phyloP scores from a whole-genome alignment of 441 rosid genomes.

The Pelargonium australe region DNA sequence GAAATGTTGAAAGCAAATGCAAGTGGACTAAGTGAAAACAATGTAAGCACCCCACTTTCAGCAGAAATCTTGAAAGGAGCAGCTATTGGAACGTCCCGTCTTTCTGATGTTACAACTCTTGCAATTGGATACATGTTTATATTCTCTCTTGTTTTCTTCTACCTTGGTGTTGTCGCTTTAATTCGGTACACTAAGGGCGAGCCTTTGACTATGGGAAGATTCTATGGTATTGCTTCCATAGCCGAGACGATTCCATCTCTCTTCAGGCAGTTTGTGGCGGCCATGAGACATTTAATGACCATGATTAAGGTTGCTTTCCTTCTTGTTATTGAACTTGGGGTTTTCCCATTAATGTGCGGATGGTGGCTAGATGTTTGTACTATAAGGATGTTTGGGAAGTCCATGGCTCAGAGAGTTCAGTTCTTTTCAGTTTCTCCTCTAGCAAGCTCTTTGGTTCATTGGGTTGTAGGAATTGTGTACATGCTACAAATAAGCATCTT shows the following conservation, averaged over 20 bases:
- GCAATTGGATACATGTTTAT: conserved; percentile 85
- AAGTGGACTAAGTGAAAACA: conserved; percentile 53
- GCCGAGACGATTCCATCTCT: conserved; percentile 89
- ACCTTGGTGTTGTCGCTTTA: conserved; percentile 71
- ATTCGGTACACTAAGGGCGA: conserved; percentile 94
- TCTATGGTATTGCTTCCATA: conserved; percentile 76
- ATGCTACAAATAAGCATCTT: conserved; percentile 99
- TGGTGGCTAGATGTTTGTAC: conserved; percentile 99
- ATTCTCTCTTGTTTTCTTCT: conserved; percentile 61
- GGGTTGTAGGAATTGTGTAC: conserved; percentile 96
- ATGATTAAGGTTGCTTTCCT: conserved; percentile 99
- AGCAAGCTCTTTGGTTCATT: conserved; percentile 94
- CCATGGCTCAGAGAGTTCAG: conserved; percentile 81
- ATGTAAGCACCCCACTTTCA: conserved; percentile 42
- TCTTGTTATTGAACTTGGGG: conserved; percentile 95
- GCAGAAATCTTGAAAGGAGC: conserved; percentile 59
- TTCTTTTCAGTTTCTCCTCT: conserved; percentile 81
- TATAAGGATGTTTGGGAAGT: conserved; percentile 86
- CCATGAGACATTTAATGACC: conserved; percentile 98
- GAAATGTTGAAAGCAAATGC: conserved; percentile 59
- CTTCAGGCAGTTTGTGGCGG: conserved; percentile 83
- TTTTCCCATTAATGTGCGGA: conserved; percentile 98
- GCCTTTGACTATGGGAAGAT: conserved; percentile 77
- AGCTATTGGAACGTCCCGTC: conserved; percentile 58
- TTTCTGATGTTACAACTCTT: conserved; percentile 92